Evolutionary conservation across 2,329 filamentous ascomycete genomes (phyloP), one percentile per base, ranked within the genome.

Genomic region (Fusarium sp.): DNA sequence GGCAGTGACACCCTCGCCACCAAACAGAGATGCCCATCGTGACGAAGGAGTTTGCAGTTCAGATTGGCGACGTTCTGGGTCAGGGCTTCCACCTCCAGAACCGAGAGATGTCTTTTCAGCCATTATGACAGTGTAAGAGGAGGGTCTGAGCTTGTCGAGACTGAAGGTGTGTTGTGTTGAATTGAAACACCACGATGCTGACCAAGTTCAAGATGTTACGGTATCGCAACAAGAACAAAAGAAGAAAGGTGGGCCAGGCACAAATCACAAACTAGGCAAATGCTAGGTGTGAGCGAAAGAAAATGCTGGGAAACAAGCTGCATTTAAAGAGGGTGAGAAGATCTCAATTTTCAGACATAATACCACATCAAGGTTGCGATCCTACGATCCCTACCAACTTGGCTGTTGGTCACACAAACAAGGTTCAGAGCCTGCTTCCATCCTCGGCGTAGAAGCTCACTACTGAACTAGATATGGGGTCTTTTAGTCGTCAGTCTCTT

Each of bases 1-100:
- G 55, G 89, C 80, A 45, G 75, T 78, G 50, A 87, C 84, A 32
- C 77, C 75, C 15, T 75, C 69, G 36, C 84, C 84, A 45, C 84
- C 84, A 59, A 85, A 85, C 22, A 82, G 59, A 44, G 79, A 77
- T 15, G 82, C 81, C 63, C 79, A 79, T 69, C 77, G 73, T 3
- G 80, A 79, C 26, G 79, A 77, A 30, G 69, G 62, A 24, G 55
- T 69, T n/a, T 73, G 72, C 24, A 61, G 13, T 48, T 74, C 50
- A 35, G 71, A 74, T 59, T 63, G 41, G 47, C 67, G 58, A 39
- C 75, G 73, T 56, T 80, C 79, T 11, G 72, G 63, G 58, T 81
- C 79, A 41, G 65, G 75, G 36, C 66, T 74, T 15, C 51, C 66
- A 8, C 62, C 58, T 7, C 45, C 65, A 17, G 73, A 58, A 45